Evolutionary conservation across 306 rosid species (phyloP).

Genomic region (Vigna hirtella): DNA sequence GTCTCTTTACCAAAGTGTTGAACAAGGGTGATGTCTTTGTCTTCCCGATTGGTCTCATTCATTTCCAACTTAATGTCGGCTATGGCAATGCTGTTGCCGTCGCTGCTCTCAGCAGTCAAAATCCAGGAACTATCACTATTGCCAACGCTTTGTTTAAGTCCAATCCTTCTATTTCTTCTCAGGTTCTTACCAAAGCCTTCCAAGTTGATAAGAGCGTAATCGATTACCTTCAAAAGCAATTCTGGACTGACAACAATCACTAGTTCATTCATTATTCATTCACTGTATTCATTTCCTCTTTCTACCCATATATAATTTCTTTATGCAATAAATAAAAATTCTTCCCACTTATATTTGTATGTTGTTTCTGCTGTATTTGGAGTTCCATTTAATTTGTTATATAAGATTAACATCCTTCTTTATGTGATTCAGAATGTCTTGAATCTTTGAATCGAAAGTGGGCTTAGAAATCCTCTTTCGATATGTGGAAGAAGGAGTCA

Average conservation of each 20-base stretch:
- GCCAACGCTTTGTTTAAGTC: conserved; percentile 46
- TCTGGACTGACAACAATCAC: conserved; percentile 16
- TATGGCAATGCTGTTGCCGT: conserved; percentile 37
- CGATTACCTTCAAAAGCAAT: conserved; percentile 37
- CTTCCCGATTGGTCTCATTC: conserved; percentile 44
- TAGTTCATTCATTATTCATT: too few relatives aligned
- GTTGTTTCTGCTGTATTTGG: too few relatives aligned
- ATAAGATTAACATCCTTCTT: too few relatives aligned
- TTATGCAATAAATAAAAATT: too few relatives aligned
- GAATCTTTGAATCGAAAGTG: too few relatives aligned
- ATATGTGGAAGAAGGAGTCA: too few relatives aligned
- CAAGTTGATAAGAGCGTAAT: conserved; percentile 40
- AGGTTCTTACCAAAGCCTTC: conserved; percentile 47
- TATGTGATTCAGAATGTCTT: too few relatives aligned
- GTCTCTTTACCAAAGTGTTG: conserved; percentile 29
- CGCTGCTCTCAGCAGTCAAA: conserved; percentile 35
- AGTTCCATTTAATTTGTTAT: too few relatives aligned
- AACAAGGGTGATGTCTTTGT: conserved; percentile 46
- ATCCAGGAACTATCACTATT: conserved; percentile 27
- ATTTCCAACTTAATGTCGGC: conserved; percentile 46
- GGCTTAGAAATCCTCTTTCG: too few relatives aligned
- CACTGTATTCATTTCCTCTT: too few relatives aligned
- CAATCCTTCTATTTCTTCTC: conserved; percentile 38
- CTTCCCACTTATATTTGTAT: rapidly evolving
- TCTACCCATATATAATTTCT: too few relatives aligned